Percentiles rank a stretch among this genome's conserved stretches.
These are phyloP conservation scores for Myriosclerotinia duriaeana DNA, from an alignment of 2,329 filamentous ascomycete species.

Conservation along the genomic window DNA sequence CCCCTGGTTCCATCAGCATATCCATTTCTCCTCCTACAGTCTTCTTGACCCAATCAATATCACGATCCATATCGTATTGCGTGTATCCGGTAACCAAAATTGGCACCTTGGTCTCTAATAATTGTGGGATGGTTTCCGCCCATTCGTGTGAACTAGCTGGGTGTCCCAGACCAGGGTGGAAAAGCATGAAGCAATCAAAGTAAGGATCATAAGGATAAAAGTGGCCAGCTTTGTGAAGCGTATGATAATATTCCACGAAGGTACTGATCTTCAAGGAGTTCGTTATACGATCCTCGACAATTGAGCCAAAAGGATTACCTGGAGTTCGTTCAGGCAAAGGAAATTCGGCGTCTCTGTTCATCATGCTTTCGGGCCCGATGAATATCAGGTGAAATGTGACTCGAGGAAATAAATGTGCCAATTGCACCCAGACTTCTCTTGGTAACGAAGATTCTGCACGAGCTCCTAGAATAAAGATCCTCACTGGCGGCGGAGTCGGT, in stretches of 20 bases:
- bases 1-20: constrained; percentile 83
- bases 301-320: constrained; percentile 86
- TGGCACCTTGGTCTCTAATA: constrained; percentile 93
- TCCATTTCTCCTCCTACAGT: constrained; percentile 90
- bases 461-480: constrained; percentile 89
- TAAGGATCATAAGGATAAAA: constrained; percentile 97
- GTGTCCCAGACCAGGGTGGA: constrained; percentile 94
- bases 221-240: constrained; percentile 82
- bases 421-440: constrained; percentile 88
- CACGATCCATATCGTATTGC: constrained; percentile 88
- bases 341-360: constrained; percentile 88
- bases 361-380: constrained; percentile 94
- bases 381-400: constrained; percentile 89
- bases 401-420: constrained; percentile 92
- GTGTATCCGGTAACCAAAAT: constrained; percentile 96
- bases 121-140: constrained; percentile 82
- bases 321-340: constrained; percentile 84
- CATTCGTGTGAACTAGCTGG: constrained; percentile 92
- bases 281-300: constrained; percentile 87
- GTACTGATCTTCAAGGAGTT: constrained; percentile 94
- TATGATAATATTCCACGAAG: constrained; percentile 98
- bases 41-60: constrained; percentile 85
- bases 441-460: constrained; percentile 97
- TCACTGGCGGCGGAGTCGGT: constrained; percentile 80
- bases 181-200: constrained; percentile 95